A percentile compares a stretch with the other conserved stretches of the same genome.
phyloP scores from a whole-genome alignment of 2,329 filamentous ascomycete genomes.

The Trichoderma koningii region DNA sequence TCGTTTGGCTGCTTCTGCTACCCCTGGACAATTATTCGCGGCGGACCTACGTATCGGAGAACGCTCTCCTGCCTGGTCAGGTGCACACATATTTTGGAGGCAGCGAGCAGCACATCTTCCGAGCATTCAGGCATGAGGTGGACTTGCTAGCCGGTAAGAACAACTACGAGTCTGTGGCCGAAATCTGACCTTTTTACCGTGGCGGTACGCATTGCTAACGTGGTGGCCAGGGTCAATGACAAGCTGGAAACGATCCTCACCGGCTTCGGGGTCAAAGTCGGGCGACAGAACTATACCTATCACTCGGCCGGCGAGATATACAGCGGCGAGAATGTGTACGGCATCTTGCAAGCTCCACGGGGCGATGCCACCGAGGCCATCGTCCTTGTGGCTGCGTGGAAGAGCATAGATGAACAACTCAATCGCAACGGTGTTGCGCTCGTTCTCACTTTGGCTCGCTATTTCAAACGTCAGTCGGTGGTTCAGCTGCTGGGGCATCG shows the following conservation, averaged over 20 bases:
- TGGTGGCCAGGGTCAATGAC: slow-evolving; percentile 58
- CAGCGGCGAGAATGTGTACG: slow-evolving; percentile 87
- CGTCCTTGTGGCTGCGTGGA: slow-evolving; percentile 87
- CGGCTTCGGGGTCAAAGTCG: slow-evolving; percentile 81
- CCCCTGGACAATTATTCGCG: slow-evolving; percentile 90
- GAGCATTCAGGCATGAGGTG: slow-evolving; percentile 85
- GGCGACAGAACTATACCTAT: slow-evolving; percentile 86
- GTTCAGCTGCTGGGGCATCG: neutral
- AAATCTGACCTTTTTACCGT: neutral
- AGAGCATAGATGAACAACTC: slow-evolving; percentile 72
- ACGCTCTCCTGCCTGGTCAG: slow-evolving; percentile 90
- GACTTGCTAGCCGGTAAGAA: slow-evolving; percentile 58
- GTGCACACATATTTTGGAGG: slow-evolving; percentile 98
- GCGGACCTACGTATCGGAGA: slow-evolving; percentile 94
- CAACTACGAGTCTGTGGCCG: slow-evolving; percentile 53
- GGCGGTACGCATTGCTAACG: neutral
- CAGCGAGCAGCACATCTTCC: slow-evolving; percentile 91
- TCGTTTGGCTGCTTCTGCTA: slow-evolving; percentile 86
- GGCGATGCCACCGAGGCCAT: slow-evolving; percentile 97
- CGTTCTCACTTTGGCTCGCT: slow-evolving; percentile 82
- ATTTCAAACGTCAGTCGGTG: slow-evolving; percentile 73
- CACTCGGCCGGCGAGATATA: slow-evolving; percentile 72
- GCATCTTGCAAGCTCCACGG: slow-evolving; percentile 86
- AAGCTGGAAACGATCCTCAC: slow-evolving; percentile 74
- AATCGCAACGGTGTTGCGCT: slow-evolving; percentile 89